Percentiles rank a stretch among this genome's conserved stretches.
Conservation (phyloP, 345 rosid genomes). For the Pistacia atlantica region DNA sequence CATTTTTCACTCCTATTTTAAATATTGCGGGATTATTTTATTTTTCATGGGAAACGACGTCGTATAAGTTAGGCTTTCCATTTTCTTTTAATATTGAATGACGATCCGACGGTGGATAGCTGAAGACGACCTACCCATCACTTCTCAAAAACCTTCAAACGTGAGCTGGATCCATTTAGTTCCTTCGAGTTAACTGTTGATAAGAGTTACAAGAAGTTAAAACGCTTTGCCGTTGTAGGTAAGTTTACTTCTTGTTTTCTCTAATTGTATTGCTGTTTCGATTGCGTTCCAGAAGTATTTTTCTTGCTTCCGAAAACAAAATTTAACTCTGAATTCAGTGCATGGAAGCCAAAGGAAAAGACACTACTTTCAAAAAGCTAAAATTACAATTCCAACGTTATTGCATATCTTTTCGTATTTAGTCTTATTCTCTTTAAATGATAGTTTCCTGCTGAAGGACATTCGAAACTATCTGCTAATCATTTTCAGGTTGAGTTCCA, state of each 20-base stretch:
- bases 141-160: neutral
- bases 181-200: neutral
- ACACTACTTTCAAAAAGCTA: neutral
- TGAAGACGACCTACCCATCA: neutral
- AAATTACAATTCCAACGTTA: neutral
- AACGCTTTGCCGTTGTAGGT: neutral
- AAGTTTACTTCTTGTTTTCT: neutral
- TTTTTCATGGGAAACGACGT: neutral
- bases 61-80: neutral
- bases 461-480: neutral
- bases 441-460: neutral
- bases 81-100: neutral
- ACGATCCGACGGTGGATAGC: neutral
- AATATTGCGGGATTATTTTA: too few species aligned
- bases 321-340: neutral
- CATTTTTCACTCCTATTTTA: too few species aligned
- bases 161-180: neutral
- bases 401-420: neutral
- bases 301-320: neutral
- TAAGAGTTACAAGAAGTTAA: neutral
- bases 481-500: slow-evolving; percentile 12
- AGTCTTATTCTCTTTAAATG: neutral
- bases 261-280: neutral
- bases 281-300: slow-evolving; percentile 9
- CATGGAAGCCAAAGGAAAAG: neutral